Conservation (phyloP, 176 grass and related monocot genomes). For the Guadua angustifolia region DNA sequence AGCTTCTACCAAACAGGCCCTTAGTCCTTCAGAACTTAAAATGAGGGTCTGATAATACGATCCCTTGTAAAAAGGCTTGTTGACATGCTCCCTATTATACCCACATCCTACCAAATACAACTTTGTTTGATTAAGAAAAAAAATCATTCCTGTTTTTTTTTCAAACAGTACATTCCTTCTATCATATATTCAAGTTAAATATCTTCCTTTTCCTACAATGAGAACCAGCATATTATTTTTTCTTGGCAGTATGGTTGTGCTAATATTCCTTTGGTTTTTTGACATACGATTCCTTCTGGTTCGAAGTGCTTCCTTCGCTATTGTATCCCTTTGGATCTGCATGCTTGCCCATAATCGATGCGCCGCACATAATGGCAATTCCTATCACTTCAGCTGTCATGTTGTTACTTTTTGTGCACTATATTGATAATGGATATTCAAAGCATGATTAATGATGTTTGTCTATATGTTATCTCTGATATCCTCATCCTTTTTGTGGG, state of each 20-base stretch:
- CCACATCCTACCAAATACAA: not conserved
- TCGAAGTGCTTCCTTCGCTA: not conserved
- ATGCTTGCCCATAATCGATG: conserved; percentile 13
- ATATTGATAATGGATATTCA: not conserved
- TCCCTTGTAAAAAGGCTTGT: too few relatives aligned
- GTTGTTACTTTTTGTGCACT: not conserved
- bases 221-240: not conserved
- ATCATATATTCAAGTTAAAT: not conserved
- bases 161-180: not conserved
- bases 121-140: not conserved
- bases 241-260: not conserved
- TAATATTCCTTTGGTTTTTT: not conserved
- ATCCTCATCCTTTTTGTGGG: not conserved
- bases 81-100: not conserved
- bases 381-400: not conserved
- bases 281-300: not conserved
- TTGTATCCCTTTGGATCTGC: not conserved
- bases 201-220: not conserved
- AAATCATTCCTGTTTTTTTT: not conserved
- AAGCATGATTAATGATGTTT: conserved; percentile 10
- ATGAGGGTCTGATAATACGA: not conserved
- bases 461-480: not conserved
- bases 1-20: too few relatives aligned
- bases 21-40: not conserved
- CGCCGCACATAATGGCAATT: not conserved